phyloP scores from a whole-genome alignment of 352 stramenopile species.

The Aphanomyces euteiches region DNA sequence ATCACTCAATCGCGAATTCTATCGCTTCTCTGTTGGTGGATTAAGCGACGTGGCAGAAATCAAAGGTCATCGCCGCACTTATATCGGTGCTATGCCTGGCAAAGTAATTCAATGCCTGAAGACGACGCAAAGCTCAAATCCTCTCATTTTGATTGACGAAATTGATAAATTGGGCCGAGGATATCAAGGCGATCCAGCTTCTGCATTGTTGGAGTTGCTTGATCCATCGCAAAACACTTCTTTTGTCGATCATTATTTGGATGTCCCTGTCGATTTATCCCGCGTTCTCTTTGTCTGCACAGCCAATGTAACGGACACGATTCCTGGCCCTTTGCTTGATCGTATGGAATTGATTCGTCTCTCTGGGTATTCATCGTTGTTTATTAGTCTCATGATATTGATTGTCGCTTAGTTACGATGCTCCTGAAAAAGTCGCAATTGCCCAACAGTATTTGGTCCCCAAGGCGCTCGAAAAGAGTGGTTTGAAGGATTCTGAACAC shows the following conservation, averaged over 20 bases:
- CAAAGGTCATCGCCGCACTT: constrained; percentile 98
- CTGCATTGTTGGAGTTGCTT: constrained; percentile 95
- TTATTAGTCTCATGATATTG: not conserved
- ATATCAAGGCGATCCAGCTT: constrained; percentile 93
- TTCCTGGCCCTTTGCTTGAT: constrained; percentile 97
- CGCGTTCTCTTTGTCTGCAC: constrained; percentile 97
- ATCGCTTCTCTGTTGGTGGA: constrained; percentile 97
- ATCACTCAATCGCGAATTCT: constrained; percentile 97
- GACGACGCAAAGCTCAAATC: constrained; percentile 93
- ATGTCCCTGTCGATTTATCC: constrained; percentile 97
- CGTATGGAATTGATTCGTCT: constrained; percentile 98
- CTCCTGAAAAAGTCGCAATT: constrained; percentile 97
- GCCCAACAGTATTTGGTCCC: constrained; percentile 97
- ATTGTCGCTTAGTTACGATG: constrained; percentile 59
- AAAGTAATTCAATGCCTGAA: constrained; percentile 99
- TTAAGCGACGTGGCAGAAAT: constrained; percentile 97
- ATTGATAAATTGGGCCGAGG: constrained; percentile 88
- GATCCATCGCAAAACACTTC: constrained; percentile 96
- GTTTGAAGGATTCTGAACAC: constrained; percentile 51
- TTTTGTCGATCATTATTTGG: constrained; percentile 98
- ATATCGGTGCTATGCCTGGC: constrained; percentile 98
- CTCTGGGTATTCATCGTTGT: constrained; percentile 74
- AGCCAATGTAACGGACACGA: constrained; percentile 95
- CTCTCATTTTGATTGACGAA: constrained; percentile 98
- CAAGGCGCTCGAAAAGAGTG: constrained; percentile 93